These are phyloP conservation scores for Penicillium cinerascens DNA, from an alignment of 495 filamentous ascomycete genomes.

Conservation along the genomic window DNA sequence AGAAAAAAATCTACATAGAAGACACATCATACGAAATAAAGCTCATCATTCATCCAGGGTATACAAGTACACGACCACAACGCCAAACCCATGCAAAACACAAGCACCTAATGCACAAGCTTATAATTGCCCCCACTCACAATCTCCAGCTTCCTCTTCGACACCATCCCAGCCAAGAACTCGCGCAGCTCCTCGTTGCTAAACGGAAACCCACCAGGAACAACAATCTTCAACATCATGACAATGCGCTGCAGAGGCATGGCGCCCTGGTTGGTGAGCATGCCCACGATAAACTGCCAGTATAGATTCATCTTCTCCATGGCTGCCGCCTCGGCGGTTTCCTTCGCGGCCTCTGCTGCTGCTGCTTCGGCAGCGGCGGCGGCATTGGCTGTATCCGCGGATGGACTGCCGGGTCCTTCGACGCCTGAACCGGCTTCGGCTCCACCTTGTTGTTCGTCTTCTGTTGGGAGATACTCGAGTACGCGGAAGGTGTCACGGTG, in stretches of 20 bases:
- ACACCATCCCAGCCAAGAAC: constrained; percentile 72
- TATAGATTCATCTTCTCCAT: constrained; percentile 81
- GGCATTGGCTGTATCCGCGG: constrained; percentile 31
- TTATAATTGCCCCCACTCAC: constrained; percentile 68
- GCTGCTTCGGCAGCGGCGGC: constrained; percentile 52
- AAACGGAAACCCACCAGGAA: constrained; percentile 84
- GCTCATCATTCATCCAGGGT: constrained; percentile 1
- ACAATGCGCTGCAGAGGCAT: constrained; percentile 78
- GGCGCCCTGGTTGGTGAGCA: constrained; percentile 86
- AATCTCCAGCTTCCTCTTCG: constrained; percentile 66
- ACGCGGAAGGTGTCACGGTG: constrained; percentile 55
- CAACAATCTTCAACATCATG: constrained; percentile 90
- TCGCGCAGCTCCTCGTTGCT: constrained; percentile 70
- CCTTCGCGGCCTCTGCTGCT: constrained; percentile 43
- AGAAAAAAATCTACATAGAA: too few species aligned
- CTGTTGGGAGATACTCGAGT: constrained; percentile 57
- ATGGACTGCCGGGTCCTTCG: constrained; percentile 9
- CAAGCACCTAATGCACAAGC: constrained; percentile 32
- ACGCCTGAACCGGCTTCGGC: constrained; percentile 2
- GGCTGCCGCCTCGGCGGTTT: constrained; percentile 47
- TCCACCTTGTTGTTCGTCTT: constrained; percentile 34
- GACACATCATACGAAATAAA: not conserved
- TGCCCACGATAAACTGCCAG: constrained; percentile 85
- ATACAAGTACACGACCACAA: not conserved
- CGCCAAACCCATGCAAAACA: not conserved